These are phyloP conservation scores for Euryodendron excelsum DNA, from an alignment of 148 eudicot species.

Conservation along the genomic window DNA sequence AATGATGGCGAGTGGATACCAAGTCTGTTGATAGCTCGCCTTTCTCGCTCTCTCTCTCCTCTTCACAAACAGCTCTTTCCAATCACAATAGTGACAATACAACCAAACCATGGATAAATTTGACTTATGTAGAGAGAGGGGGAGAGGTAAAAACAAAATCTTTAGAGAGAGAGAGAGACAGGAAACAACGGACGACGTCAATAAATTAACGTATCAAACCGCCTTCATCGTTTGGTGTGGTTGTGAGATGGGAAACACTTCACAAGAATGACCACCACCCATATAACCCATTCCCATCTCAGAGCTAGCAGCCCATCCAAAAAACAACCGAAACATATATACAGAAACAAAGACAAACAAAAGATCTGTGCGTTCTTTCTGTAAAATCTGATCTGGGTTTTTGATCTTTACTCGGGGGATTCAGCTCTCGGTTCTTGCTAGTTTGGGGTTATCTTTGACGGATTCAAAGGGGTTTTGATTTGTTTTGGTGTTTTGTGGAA, in stretches of 20 bases:
- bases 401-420: slow-evolving; percentile 18
- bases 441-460: slow-evolving; percentile 19
- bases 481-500: slow-evolving; percentile 7
- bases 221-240: background rate
- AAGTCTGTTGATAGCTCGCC: too few relatives aligned
- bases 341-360: background rate
- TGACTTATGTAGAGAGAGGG: too few relatives aligned
- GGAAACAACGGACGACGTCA: too few relatives aligned
- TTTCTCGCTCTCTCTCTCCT: too few relatives aligned
- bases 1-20: too few relatives aligned
- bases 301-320: background rate
- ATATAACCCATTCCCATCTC: background rate
- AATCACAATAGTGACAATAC: too few relatives aligned
- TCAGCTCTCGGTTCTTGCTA: slow-evolving; percentile 11
- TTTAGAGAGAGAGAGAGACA: too few relatives aligned
- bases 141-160: too few relatives aligned
- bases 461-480: slow-evolving; percentile 10
- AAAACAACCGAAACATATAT: background rate
- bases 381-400: slow-evolving; percentile 27
- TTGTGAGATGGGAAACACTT: background rate
- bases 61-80: too few relatives aligned
- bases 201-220: too few relatives aligned
- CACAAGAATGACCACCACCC: background rate
- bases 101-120: too few relatives aligned
- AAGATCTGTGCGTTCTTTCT: slow-evolving; percentile 26